Conservation (phyloP, 352 stramenopile species). For the Peronosclerospora sorghi region DNA sequence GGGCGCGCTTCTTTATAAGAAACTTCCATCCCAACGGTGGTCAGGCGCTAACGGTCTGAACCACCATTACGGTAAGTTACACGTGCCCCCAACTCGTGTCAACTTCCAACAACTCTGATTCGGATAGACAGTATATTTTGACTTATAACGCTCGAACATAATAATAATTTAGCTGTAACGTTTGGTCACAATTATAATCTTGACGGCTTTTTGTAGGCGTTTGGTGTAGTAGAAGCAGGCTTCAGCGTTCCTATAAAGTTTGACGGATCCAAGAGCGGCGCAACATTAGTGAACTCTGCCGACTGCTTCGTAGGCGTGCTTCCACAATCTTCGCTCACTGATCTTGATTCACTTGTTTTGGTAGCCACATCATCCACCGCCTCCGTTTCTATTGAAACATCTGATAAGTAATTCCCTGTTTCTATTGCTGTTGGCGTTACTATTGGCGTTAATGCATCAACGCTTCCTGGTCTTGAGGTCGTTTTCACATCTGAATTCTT, state of each 20-base stretch:
- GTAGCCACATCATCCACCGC: not conserved
- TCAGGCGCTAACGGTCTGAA: no score
- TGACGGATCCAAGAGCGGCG: slow-evolving; percentile 9
- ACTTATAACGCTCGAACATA: no score
- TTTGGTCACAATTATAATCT: not conserved
- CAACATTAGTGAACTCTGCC: slow-evolving; percentile 6
- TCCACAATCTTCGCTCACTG: not conserved
- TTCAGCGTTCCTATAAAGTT: slow-evolving; percentile 15
- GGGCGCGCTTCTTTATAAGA: no score
- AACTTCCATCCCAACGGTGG: no score
- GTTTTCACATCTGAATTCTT: not conserved
- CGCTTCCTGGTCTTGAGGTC: not conserved
- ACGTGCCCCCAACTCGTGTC: no score
- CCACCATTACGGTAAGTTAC: no score
- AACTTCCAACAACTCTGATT: no score
- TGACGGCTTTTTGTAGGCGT: slow-evolving; percentile 9
- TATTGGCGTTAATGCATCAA: slow-evolving; percentile 5
- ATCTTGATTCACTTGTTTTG: not conserved
- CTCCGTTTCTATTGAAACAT: not conserved
- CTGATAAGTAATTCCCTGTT: not conserved
- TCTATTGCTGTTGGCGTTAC: slow-evolving; percentile 5
- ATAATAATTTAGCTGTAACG: no score
- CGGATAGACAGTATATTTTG: no score
- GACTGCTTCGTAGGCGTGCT: slow-evolving; percentile 7
- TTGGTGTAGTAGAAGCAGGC: slow-evolving; percentile 9